Evolutionary conservation across 352 stramenopile species (phyloP), one percentile per base, ranked within the genome.

Genomic region (Pythium diclinum): DNA sequence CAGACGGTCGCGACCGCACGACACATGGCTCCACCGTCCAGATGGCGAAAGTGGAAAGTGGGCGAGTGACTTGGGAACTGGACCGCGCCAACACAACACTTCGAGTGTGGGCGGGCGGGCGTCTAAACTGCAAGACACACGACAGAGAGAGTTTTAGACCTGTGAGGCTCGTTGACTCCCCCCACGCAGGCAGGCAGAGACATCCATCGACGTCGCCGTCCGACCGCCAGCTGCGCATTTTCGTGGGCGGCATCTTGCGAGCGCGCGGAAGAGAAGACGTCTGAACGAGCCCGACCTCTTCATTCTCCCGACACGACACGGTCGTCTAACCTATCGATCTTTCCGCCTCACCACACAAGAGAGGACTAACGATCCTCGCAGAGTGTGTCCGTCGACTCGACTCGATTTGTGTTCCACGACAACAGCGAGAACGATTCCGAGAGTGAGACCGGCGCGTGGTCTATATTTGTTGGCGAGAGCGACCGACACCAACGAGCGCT

Each of bases 21-120:
- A 67, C 61, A 67, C 61, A 67, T 67, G 61, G 61, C 61, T 67
- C 53, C 61, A 67, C 53, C 61, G 40, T 38, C 17, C 36, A 62
- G 52, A 49, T 56, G 42, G 56, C 56, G 56, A 62, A 62, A 62
- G 44, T 51, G 44, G 44, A 25, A 30, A 51, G 44, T 23, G 44
- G 40, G 40, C 36, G 36, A 44, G 36, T 17, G 16, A 23, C 42
- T 10, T 21, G 42, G 42, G 11, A 51, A 51, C 44, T 51, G 44
- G 44, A 47, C 19, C 28, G 40, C 56, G 33, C 25, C 51, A 57
- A 57, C 51, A 57, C 51, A 57, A 57, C 51, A 57, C 16, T 23
- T 34, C 54, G 19, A 60, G 36, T 4, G 19, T 53, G 36, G 21
- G 11, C 19, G 36, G 21, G 11, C 19, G 6, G 52, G 17, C 44